Evolutionary conservation across 768 basidiomycete species (phyloP), one percentile per base, ranked within the genome.

Genomic region (Tylopilus felleus): DNA sequence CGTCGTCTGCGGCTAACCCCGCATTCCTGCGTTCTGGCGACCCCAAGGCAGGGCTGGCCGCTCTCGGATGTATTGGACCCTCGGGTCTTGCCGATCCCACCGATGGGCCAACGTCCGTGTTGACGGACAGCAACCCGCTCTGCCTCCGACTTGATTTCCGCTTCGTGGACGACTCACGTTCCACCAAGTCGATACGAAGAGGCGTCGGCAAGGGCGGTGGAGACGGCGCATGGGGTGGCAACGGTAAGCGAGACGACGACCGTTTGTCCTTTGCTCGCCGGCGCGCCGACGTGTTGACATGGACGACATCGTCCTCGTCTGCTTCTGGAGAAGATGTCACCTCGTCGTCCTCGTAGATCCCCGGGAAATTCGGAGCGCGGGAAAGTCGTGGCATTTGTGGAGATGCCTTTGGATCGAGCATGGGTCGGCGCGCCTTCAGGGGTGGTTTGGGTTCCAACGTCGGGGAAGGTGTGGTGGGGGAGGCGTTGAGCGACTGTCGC

Each of bases 261-360:
- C 77, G 61, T 21, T 78, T 79, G 1, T 80, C 72, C 63, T 80
- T 82, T 28, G 72, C 47, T 60, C 76, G 80, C 60, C 75, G 74
- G 14, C 74, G 75, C 14, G 68, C 57, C 7, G 64, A 65, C 8
- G 78, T 75, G 47, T 71, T 70, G 16, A 71, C 70, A 48, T 73
- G 71, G 14, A 74, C 72, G 19, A 63, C 49, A 1, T 73, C 69
- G 27, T 79, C 77, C 7, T 77, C 70, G 5, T 77, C 77, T 9
- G 73, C 74, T 1, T 77, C 76, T 0, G 60, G 57, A 21, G 77
- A 77, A 21, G 66, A 65, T 17, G 58, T 66, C 8, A 76, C 75
- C 63, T 89, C 87, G 1, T 86, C 84, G 42, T 88, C 87, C 63
- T 88, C 86, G 28, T 72, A 62, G 49, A 88, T 88, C 16, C 80